Percentiles rank a stretch among this genome's conserved stretches.
These are phyloP conservation scores for Nevesoporus exiguus DNA, from an alignment of 768 basidiomycete species.

Conservation along the genomic window DNA sequence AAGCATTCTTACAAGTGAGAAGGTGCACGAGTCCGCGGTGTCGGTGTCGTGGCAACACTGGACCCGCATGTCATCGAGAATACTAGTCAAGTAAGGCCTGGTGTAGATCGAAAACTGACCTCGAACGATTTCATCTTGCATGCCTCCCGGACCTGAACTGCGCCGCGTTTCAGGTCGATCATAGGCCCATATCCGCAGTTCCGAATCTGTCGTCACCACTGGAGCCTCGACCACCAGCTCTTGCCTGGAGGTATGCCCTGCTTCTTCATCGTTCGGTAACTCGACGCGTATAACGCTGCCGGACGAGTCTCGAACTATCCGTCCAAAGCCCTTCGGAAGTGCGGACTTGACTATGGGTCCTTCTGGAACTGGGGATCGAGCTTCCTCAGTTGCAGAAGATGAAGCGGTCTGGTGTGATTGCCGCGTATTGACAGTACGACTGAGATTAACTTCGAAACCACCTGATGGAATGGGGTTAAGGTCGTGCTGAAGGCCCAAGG, in stretches of 20 bases:
- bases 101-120: constrained; percentile 32
- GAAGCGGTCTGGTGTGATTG: neutral
- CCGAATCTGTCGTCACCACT: constrained; percentile 8
- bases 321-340: constrained; percentile 67
- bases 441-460: constrained; percentile 51
- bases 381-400: neutral
- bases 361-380: constrained; percentile 1
- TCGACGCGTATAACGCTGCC: constrained; percentile 76
- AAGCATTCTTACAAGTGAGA: neutral
- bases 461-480: constrained; percentile 68
- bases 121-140: constrained; percentile 14
- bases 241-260: constrained; percentile 15
- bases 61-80: neutral
- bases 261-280: constrained; percentile 50
- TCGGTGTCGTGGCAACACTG: neutral
- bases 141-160: neutral
- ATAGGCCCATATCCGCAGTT: constrained; percentile 19
- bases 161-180: neutral
- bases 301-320: constrained; percentile 74
- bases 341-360: constrained; percentile 19
- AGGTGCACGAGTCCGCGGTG: constrained; percentile 1
- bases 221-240: constrained; percentile 43
- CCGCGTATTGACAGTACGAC: neutral
- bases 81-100: neutral
- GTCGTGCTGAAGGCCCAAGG: constrained; percentile 68